Conservation (phyloP, 2,329 filamentous ascomycete genomes). For the Colletotrichum limetticola region DNA sequence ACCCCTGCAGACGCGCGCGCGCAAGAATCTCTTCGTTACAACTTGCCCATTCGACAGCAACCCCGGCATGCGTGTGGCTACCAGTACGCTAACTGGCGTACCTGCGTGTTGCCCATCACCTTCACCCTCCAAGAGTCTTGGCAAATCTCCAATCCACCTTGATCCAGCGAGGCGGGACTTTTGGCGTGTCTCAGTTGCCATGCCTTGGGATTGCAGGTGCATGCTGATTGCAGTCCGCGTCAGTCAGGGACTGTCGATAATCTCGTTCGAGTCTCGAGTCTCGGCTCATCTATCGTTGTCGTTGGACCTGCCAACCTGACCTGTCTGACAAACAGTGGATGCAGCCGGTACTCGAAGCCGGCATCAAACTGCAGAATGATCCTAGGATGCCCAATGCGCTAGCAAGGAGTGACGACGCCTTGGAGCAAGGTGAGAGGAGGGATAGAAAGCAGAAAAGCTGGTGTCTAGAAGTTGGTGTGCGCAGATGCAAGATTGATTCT, state of each 20-base stretch:
- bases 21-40: slow-evolving; percentile 16
- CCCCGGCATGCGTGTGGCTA: not conserved
- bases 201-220: slow-evolving; percentile 6
- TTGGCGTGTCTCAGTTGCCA: slow-evolving; percentile 32
- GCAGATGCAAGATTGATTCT: not conserved
- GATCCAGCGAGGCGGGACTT: slow-evolving; percentile 33
- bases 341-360: slow-evolving; percentile 4
- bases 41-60: slow-evolving; percentile 6
- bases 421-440: not conserved
- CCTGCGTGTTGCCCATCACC: slow-evolving; percentile 3
- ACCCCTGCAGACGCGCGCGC: not conserved
- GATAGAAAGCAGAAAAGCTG: not conserved
- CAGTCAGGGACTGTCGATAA: slow-evolving; percentile 11
- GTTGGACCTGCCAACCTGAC: not conserved
- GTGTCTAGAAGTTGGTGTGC: not conserved
- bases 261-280: not conserved
- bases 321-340: not conserved
- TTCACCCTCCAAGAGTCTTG: slow-evolving; percentile 8
- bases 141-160: slow-evolving; percentile 14
- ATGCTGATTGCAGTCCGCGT: slow-evolving; percentile 13
- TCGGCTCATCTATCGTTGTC: not conserved
- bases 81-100: slow-evolving; percentile 4
- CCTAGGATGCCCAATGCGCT: not conserved
- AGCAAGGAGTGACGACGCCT: slow-evolving; percentile 10
- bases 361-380: not conserved